Evolutionary conservation across 73 alveolate genomes (phyloP), one percentile per base, ranked within the genome.

Genomic region (Blepharisma japonicum): DNA sequence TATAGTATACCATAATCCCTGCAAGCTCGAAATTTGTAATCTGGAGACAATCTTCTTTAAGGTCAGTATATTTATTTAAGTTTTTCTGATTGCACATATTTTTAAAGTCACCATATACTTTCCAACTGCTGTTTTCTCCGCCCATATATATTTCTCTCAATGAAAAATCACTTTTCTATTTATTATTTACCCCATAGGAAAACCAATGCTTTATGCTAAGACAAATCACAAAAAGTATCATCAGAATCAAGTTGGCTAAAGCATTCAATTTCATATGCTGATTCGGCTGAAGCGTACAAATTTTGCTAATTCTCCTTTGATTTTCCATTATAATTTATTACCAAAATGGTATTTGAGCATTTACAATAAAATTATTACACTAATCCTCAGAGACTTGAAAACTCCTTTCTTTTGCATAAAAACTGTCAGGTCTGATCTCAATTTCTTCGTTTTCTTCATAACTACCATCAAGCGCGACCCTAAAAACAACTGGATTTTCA

Each of bases 61-160:
- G 14, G 23, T 61, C 74, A 14, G 74, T 0, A 61, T 61, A 61
- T 25, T 61, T 61, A 61, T 25, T 25, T 14, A 61, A 14, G 5
- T 61, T 61, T 8, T n/a, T 25, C 74, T 61, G 14, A 9, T n/a
- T 61, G 74, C 74, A 61, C 74, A 61, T 61, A 2, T 61, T 61
- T 25, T 61, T 61, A 5, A 61, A 61, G 23, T 14, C 50, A 8
- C 47, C 50, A 8, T 8, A 14, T 20, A 14, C 74, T 14, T 2
- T 25, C 74, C 74, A 61, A 3, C 42, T 32, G 0, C 3, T 32
- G 42, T 32, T 32, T 32, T 32, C 42, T 25, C 74, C 74, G 0
- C 74, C 74, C 14, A 61, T n/a, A 61, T 61, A 20, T 14, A 61
- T 25, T 25, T 61, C 74, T 61, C 74, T 61, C 74, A 61, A 61